These are phyloP conservation scores for Chenopodium berlandieri DNA, from an alignment of 148 eudicot species.

Conservation along the genomic window DNA sequence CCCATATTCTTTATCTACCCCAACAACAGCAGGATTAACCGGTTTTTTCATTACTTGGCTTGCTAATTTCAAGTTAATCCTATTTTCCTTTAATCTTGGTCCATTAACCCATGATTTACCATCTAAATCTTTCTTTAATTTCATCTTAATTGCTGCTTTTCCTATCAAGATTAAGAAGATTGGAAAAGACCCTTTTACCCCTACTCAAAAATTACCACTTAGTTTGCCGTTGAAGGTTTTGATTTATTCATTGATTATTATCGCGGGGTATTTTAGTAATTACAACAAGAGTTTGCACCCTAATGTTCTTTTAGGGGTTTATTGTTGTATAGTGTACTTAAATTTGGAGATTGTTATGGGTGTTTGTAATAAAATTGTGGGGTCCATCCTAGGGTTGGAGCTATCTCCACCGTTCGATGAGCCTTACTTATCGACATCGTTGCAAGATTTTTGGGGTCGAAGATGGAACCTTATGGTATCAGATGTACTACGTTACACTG, in stretches of 20 bases:
- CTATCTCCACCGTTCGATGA: slow-evolving; percentile 46
- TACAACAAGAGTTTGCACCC: slow-evolving; percentile 14
- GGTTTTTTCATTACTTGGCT: slow-evolving; percentile 57
- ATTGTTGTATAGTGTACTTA: slow-evolving; percentile 21
- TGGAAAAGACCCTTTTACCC: background rate
- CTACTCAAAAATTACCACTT: slow-evolving; percentile 5
- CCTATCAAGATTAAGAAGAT: slow-evolving; percentile 40
- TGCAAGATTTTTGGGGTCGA: slow-evolving; percentile 64
- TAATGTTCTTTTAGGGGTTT: slow-evolving; percentile 20
- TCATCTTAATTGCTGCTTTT: slow-evolving; percentile 44
- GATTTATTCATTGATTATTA: slow-evolving; percentile 15
- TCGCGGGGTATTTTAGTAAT: background rate
- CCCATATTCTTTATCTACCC: slow-evolving; percentile 45
- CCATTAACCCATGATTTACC: slow-evolving; percentile 41
- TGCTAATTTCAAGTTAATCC: slow-evolving; percentile 25
- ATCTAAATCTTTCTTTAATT: slow-evolving; percentile 32
- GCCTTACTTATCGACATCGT: slow-evolving; percentile 50
- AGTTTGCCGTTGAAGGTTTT: slow-evolving; percentile 18
- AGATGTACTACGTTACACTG: slow-evolving; percentile 31
- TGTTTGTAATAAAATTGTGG: slow-evolving; percentile 18
- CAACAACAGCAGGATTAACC: slow-evolving; percentile 39
- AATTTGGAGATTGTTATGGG: slow-evolving; percentile 29
- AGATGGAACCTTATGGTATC: slow-evolving; percentile 59
- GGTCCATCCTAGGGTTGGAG: slow-evolving; percentile 31
- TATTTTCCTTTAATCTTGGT: slow-evolving; percentile 24